Base-by-base conservation (phyloP, 2,329 filamentous ascomycete species). In the Cladorrhinum sp. region DNA sequence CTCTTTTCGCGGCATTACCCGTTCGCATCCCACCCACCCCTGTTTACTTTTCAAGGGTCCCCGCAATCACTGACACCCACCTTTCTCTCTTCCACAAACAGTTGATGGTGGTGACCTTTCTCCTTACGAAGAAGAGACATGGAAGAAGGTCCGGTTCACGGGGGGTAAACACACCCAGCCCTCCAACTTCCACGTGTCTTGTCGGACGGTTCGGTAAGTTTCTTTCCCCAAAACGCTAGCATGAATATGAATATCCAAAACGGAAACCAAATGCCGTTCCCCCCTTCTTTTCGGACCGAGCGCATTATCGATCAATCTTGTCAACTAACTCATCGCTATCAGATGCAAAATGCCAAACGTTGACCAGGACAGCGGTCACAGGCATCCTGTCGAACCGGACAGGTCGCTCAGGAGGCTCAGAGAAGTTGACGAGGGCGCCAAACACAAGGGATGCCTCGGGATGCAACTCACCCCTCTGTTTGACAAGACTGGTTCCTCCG, bases 281-380 rank as follows among this genome's bases (percentile, higher is more conserved):
- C n/a, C n/a, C n/a, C n/a, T n/a, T n/a, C n/a, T n/a, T n/a, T n/a
- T 42, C 36, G 33, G 6, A 30, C 51, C 12, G 36, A 28, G 21
- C 5, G 20, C 36, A 23, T 46, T 36, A 42, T 12, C 16, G 16
- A 14, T 16, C 12, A 42, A 42, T 16, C 12, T 4, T 33, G 7
- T 20, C 7, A 20, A 20, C 18, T 39, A 20, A 9, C 16, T 24
- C 8, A 14, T 28, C n/a, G 23, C 23, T 3, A 46, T 46, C 53
- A 82, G 80, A 58, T 91, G 89, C 75, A 89, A 86, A 67, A 72
- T 92, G 66, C 88, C 88, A 20, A 91, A 91, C 66, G 86, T 90
- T 1, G 80, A 91, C 70, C 87, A 82, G 0, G 76, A 77, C 18
- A 86, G 78, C 5, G 89, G 82, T n/a, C 69, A 80, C 42, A 79